These are phyloP conservation scores for Macrolepiota albuminosa DNA, from an alignment of 768 basidiomycete genomes.

Conservation along the genomic window DNA sequence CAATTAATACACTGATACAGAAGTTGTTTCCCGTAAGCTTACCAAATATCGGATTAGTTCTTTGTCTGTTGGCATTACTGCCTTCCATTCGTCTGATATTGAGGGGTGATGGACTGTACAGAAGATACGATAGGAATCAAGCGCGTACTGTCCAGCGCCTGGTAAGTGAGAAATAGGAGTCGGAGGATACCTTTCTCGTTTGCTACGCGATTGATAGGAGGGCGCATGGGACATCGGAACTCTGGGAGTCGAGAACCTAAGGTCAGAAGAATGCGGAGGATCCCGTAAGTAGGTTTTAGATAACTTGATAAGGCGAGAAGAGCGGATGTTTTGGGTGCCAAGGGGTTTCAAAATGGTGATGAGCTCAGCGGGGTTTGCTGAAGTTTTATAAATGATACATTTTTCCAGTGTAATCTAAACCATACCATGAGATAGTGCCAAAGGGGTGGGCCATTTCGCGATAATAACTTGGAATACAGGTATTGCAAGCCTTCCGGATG, in stretches of 20 bases:
- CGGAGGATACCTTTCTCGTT: conserved; percentile 31
- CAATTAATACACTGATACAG: neutral
- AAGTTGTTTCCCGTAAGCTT: conserved; percentile 16
- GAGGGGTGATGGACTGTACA: conserved; percentile 33
- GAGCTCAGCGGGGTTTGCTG: conserved; percentile 43
- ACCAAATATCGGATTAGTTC: conserved; percentile 66
- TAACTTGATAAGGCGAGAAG: conserved; percentile 49
- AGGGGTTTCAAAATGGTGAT: conserved; percentile 43
- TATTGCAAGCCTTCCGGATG: conserved; percentile 55
- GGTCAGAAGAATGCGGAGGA: conserved; percentile 30
- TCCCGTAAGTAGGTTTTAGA: conserved; percentile 47
- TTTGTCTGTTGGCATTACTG: conserved; percentile 62
- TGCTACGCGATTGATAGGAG: conserved; percentile 9
- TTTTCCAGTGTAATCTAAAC: neutral
- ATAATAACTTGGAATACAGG: conserved; percentile 62
- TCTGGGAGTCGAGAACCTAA: conserved; percentile 26
- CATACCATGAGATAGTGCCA: conserved; percentile 49
- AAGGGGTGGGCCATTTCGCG: conserved; percentile 53
- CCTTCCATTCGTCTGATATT: conserved; percentile 51
- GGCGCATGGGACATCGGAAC: conserved; percentile 2
- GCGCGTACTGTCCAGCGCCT: conserved; percentile 65
- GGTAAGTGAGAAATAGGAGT: conserved; percentile 56
- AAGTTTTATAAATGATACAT: neutral
- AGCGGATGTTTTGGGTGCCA: conserved; percentile 56
- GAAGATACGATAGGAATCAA: conserved; percentile 76